Base-by-base conservation (phyloP, 2,329 filamentous ascomycete species). In the Talaromyces sp. region DNA sequence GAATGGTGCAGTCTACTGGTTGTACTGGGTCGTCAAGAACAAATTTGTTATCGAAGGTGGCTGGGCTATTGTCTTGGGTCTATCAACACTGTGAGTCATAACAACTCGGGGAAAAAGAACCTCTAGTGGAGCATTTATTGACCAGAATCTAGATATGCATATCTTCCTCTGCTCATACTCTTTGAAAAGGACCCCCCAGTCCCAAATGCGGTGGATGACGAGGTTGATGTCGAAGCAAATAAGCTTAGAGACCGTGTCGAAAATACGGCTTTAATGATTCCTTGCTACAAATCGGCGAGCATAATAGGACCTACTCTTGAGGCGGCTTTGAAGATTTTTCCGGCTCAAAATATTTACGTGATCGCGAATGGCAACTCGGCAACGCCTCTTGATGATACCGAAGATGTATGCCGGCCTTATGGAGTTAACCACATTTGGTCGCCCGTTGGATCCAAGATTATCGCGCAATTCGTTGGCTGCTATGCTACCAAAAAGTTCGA, bases 341-440 rank as follows among this genome's bases (percentile, higher is more conserved):
- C 78, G 0, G 67, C 76, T 1, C 70, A 73, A 10, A 75, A 81
- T 58, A 80, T 82, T 54, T 82, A 77, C 64, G 78, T 74, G 34
- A 75, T 82, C 18, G 81, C 79, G 1, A 83, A 82, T 60, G 81
- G 81, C 36, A 81, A 82, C 66, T 78, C 75, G 16, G 72, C 76
- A 1, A 77, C 71, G 0, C 80, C 81, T 1, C 68, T 82, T 1
- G 81, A 82, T 64, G 73, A 80, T 40, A 82, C 81, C 0, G 79
- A 80, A 60, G 75, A 78, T 2, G 71, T 82, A 18, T 81, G 79
- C 63, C 67, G 66, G 0, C 65, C 66, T 1, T 81, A 77, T 52
- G 78, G 78, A 10, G 80, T 82, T 14, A 80, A 81, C 58, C 79
- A 82, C 62, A 69, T 81, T 55, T 83, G 81, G 80, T 76, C 73